A percentile compares a stretch with the other conserved stretches of the same genome.
These are phyloP conservation scores for Mesostigma viride DNA, from an alignment of 139 green algal genomes.

Conservation along the genomic window DNA sequence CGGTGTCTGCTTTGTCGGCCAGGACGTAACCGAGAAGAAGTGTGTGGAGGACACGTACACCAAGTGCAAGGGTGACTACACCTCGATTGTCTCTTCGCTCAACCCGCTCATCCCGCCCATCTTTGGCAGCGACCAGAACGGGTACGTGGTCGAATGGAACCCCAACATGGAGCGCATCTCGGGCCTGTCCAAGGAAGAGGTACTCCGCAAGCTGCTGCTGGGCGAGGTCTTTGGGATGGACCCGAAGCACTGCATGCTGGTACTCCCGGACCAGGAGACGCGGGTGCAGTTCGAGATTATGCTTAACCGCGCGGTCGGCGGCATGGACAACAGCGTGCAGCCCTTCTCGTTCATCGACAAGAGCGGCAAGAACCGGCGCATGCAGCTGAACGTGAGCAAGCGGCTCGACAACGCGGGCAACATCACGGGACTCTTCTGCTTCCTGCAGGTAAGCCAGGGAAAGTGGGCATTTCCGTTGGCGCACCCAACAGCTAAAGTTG, in stretches of 20 bases:
- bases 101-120: slow-evolving; percentile 35
- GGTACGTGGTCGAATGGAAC: slow-evolving; percentile 29
- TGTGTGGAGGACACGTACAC: slow-evolving; percentile 35
- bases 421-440: slow-evolving; percentile 36
- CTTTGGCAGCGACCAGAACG: slow-evolving; percentile 31
- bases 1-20: slow-evolving; percentile 33
- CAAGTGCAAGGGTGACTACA: slow-evolving; percentile 27
- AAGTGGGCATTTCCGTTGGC: no score
- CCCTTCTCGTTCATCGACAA: slow-evolving; percentile 24
- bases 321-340: slow-evolving; percentile 23
- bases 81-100: slow-evolving; percentile 21
- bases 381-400: slow-evolving; percentile 27
- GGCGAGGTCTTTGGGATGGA: slow-evolving; percentile 31
- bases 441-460: slow-evolving; percentile 18
- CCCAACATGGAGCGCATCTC: slow-evolving; percentile 27
- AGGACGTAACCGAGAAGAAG: slow-evolving; percentile 33
- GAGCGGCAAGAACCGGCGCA: slow-evolving; percentile 17
- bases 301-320: slow-evolving; percentile 32
- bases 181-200: slow-evolving; percentile 17
- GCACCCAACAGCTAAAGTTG: no score
- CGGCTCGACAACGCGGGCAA: slow-evolving; percentile 21
- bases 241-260: slow-evolving; percentile 4
- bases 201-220: slow-evolving; percentile 30
- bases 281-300: slow-evolving; percentile 32
- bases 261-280: slow-evolving; percentile 16